Evolutionary conservation across 345 rosid species (phyloP), one percentile per base, ranked within the genome.

Genomic region (Pistacia vera): DNA sequence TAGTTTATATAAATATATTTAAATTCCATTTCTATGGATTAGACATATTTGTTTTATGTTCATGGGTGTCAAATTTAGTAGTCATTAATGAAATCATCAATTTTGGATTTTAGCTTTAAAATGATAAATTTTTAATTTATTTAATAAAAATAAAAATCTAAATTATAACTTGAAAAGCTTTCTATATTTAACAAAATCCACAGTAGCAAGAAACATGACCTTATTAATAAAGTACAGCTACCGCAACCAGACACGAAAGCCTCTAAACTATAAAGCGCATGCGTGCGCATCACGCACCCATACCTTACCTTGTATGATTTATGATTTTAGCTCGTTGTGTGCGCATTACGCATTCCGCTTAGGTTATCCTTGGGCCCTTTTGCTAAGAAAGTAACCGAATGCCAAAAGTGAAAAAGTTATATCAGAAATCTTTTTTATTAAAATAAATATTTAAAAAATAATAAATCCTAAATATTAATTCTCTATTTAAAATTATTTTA

Each of bases 321-420:
- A 49, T 49, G 1, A 14, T 2, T 60, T 16, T 1, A 8, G 49
- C 9, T 4, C 11, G 20, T 10, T 2, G 33, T 59, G 78, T 70
- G 79, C 81, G 73, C 79, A 74, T 4, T 52, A 54, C 79, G 76
- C 81, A 66, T 17, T 6, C 7, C 1, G 59, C 64, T 33, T 22
- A 28, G 38, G 25, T 25, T 59, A 71, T 59, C 69, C 17, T 12
- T 38, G 17, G 68, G 30, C 56, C 51, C 5, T 54, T 4, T 3
- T 12, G n/a, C 1, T 5, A 4, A 16, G 6, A 54, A 54, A 16
- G 5, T 13, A 54, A 54, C 18, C 4, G 5, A 54, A 54, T 54
- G 16, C 16, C 6, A 12, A 14, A 14, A 54, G 1, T 54, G 18
- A 16, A 16, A 54, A 14, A 54, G 57, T 0, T 54, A 12, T 16